Evolutionary conservation across 176 grass and related monocot species (phyloP).

Genomic region (Triticum aestivum): IWGSC_CS_RefSeq_v2.1 NC_057801.1:594568068-594568567

Average conservation of each 20-base stretch:
- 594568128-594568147: neutral
- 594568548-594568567: neutral
- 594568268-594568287: neutral
- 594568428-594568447: neutral
- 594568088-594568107: neutral
- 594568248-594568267: neutral
- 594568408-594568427: neutral
- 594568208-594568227: neutral
- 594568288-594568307: no score
- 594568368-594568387: neutral
- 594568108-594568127: constrained; percentile 6
- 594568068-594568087: constrained; percentile 2
- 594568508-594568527: neutral
- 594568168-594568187: neutral
- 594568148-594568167: neutral
- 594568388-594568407: neutral
- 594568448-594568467: neutral
- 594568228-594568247: no score
- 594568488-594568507: neutral
- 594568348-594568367: neutral
- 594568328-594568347: no score
- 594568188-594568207: neutral
- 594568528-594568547: neutral
- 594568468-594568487: neutral
- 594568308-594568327: no score